Evolutionary conservation across 2,329 filamentous ascomycete genomes (phyloP).

Genomic region (Ciborinia camelliae): DNA sequence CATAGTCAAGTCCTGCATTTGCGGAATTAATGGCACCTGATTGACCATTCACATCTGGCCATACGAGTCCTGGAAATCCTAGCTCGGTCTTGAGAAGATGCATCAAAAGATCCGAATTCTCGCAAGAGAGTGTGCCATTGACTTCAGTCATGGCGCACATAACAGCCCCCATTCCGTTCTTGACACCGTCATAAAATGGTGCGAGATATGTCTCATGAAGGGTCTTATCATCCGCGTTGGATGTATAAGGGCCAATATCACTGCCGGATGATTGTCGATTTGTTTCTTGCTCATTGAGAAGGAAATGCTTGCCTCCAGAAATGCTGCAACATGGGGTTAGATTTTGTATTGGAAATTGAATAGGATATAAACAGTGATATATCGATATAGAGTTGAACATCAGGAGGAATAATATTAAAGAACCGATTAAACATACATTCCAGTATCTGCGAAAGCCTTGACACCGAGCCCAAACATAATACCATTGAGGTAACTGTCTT

Average conservation of each 20-base stretch:
- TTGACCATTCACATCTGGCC: constrained; percentile 29
- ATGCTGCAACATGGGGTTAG: background rate
- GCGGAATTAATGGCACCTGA: constrained; percentile 30
- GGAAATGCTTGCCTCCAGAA: constrained; percentile 24
- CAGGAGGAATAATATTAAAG: background rate
- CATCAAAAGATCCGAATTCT: constrained; percentile 31
- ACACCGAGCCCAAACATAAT: constrained; percentile 25
- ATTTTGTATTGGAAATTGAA: background rate
- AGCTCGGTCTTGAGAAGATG: constrained; percentile 33
- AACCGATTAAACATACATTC: constrained; percentile 9
- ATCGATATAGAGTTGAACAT: background rate
- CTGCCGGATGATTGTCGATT: constrained; percentile 25
- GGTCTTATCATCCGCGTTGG: constrained; percentile 62
- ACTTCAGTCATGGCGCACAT: constrained; percentile 26
- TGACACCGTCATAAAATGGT: constrained; percentile 46
- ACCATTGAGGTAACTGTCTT: constrained; percentile 26
- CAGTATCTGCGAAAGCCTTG: constrained; percentile 22
- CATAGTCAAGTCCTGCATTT: constrained; percentile 33
- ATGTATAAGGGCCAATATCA: constrained; percentile 19
- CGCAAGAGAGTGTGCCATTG: constrained; percentile 69
- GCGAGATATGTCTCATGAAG: constrained; percentile 76
- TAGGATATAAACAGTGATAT: no score
- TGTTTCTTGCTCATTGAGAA: constrained; percentile 29
- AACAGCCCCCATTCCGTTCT: constrained; percentile 23
- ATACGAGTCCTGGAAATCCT: constrained; percentile 33